Evolutionary conservation across 208 protist species (phyloP).

Genomic region (Leishmania turanica): DNA sequence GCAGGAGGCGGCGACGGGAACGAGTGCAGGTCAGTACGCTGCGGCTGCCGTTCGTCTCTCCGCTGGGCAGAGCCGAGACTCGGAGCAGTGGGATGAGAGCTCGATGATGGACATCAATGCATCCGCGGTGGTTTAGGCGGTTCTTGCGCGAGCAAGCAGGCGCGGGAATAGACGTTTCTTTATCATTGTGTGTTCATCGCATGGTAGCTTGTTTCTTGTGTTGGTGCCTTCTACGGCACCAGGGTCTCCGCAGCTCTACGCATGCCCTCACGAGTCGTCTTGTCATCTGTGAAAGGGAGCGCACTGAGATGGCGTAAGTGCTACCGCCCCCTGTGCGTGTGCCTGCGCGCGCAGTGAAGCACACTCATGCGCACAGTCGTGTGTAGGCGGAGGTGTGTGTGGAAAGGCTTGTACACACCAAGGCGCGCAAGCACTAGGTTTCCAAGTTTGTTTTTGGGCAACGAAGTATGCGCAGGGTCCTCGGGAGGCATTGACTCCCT

Average conservation of each 20-base stretch:
- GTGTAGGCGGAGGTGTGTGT: neutral
- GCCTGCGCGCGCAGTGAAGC: neutral
- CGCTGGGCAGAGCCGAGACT: conserved; percentile 24
- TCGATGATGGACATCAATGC: conserved; percentile 25
- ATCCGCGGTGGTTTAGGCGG: conserved; percentile 8
- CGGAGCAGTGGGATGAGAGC: conserved; percentile 36
- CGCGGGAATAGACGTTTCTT: neutral
- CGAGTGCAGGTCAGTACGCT: conserved; percentile 10
- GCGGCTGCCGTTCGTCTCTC: conserved; percentile 56
- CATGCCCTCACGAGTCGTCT: neutral
- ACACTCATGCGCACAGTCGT: neutral
- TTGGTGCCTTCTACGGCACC: neutral
- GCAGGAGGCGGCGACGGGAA: conserved; percentile 7
- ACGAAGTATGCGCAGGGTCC: conserved; percentile 11
- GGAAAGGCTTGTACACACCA: conserved; percentile 4
- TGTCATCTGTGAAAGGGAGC: neutral
- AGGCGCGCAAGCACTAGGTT: neutral
- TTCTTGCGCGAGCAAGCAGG: neutral
- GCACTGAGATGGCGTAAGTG: conserved; percentile 1
- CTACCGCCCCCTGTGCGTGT: neutral
- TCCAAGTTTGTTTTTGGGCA: conserved; percentile 1
- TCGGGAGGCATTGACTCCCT: neutral
- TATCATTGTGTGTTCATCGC: neutral
- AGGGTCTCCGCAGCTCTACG: neutral
- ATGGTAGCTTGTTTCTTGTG: neutral